Conservation (phyloP, 306 rosid genomes). For the Oemleria cerasiformis region DNA sequence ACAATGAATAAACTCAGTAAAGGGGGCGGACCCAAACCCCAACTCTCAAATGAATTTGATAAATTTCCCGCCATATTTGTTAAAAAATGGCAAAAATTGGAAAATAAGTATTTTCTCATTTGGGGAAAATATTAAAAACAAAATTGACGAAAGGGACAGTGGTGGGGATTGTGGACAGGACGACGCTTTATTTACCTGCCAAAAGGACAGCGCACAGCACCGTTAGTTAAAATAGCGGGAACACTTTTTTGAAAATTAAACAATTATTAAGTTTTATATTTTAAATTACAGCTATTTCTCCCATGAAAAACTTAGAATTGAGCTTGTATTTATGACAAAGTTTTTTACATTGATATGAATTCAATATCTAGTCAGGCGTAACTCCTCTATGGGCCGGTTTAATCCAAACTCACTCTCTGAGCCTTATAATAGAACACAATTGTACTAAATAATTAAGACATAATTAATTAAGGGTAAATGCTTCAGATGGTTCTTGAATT, state of each 20-base stretch:
- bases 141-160: background rate
- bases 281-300: background rate
- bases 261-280: too few relatives aligned
- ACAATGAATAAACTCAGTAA: background rate
- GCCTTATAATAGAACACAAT: too few relatives aligned
- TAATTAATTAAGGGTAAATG: too few relatives aligned
- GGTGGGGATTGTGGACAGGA: background rate
- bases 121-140: background rate
- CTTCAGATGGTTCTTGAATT: too few relatives aligned
- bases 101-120: background rate
- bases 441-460: too few relatives aligned
- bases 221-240: conserved; percentile 20
- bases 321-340: too few relatives aligned
- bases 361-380: too few relatives aligned
- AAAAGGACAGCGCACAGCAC: background rate
- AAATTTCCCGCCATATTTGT: conserved; percentile 21
- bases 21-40: conserved; percentile 13
- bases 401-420: too few relatives aligned
- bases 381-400: too few relatives aligned
- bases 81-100: background rate
- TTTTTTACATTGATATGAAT: too few relatives aligned
- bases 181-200: conserved; percentile 19
- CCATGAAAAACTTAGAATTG: background rate
- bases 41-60: conserved; percentile 26
- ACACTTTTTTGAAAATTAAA: background rate